These are phyloP conservation scores for Ceratocystis destructans DNA, from an alignment of 2,329 filamentous ascomycete species.

Conservation along the genomic window DNA sequence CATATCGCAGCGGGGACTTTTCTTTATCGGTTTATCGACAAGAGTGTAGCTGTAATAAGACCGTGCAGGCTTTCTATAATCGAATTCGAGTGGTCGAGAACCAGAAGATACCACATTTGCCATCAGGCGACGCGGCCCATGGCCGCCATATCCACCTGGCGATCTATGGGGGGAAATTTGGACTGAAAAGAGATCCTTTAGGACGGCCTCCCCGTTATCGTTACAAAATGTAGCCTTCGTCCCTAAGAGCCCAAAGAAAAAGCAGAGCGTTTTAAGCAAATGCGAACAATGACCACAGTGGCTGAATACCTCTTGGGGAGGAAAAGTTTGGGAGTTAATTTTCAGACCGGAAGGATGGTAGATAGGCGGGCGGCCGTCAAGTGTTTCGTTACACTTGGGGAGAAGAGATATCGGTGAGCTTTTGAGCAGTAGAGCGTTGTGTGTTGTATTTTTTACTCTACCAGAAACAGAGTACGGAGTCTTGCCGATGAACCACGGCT, in stretches of 20 bases:
- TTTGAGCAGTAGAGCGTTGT: too few relatives aligned
- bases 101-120: slow-evolving; percentile 49
- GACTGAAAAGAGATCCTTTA: slow-evolving; percentile 38
- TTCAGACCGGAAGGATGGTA: slow-evolving; percentile 31
- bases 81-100: slow-evolving; percentile 51
- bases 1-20: slow-evolving; percentile 29
- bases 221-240: slow-evolving; percentile 29
- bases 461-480: too few relatives aligned
- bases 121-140: slow-evolving; percentile 46
- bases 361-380: slow-evolving; percentile 26
- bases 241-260: slow-evolving; percentile 39
- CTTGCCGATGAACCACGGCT: slow-evolving; percentile 7
- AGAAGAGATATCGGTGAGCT: too few relatives aligned
- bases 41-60: slow-evolving; percentile 31
- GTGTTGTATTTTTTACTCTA: too few relatives aligned
- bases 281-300: slow-evolving; percentile 47
- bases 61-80: slow-evolving; percentile 47
- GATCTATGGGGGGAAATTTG: slow-evolving; percentile 46
- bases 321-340: too few relatives aligned
- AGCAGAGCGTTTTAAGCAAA: slow-evolving; percentile 62
- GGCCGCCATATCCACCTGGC: slow-evolving; percentile 55
- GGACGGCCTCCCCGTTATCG: slow-evolving; percentile 31
- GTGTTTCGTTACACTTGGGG: too few relatives aligned
- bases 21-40: slow-evolving; percentile 29
- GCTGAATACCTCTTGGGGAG: slow-evolving; percentile 49